Conservation (phyloP, 108 stramenopile genomes). For the Skeletonema costatum region DNA sequence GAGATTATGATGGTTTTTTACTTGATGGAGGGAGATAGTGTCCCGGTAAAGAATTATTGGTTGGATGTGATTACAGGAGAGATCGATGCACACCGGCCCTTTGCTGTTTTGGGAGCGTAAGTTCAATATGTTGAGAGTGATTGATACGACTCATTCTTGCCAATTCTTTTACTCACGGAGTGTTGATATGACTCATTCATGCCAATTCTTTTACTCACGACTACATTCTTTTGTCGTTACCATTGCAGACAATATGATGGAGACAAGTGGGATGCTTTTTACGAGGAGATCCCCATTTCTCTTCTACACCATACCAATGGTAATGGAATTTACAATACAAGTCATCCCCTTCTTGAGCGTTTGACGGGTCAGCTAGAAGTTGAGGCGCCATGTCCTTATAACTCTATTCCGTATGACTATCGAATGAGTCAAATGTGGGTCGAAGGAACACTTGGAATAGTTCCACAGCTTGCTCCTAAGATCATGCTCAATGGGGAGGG, state of each 20-base stretch:
- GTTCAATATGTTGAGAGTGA: no score
- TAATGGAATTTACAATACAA: slow-evolving; percentile 75
- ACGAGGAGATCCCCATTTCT: slow-evolving; percentile 62
- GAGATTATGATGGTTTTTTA: slow-evolving; percentile 74
- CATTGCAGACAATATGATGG: slow-evolving; percentile 23
- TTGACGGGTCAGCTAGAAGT: slow-evolving; percentile 64
- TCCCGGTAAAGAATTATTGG: slow-evolving; percentile 68
- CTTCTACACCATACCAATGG: slow-evolving; percentile 73
- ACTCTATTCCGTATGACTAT: slow-evolving; percentile 73
- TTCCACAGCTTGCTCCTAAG: slow-evolving; percentile 54
- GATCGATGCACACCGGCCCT: slow-evolving; percentile 51
- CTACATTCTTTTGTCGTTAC: no score
- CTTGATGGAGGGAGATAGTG: slow-evolving; percentile 71
- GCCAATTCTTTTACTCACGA: no score
- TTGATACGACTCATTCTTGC: no score
- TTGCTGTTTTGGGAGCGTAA: slow-evolving; percentile 67
- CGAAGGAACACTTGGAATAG: slow-evolving; percentile 59
- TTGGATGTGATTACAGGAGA: slow-evolving; percentile 63
- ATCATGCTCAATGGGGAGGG: slow-evolving; percentile 73
- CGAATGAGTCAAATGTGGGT: slow-evolving; percentile 73
- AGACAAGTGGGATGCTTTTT: slow-evolving; percentile 74
- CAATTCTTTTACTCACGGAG: no score
- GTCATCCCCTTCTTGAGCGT: slow-evolving; percentile 63
- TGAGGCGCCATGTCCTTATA: slow-evolving; percentile 64
- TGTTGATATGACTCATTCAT: no score